Conservation (phyloP, 2,329 filamentous ascomycete genomes). For the Penicillium oxalicum region DNA sequence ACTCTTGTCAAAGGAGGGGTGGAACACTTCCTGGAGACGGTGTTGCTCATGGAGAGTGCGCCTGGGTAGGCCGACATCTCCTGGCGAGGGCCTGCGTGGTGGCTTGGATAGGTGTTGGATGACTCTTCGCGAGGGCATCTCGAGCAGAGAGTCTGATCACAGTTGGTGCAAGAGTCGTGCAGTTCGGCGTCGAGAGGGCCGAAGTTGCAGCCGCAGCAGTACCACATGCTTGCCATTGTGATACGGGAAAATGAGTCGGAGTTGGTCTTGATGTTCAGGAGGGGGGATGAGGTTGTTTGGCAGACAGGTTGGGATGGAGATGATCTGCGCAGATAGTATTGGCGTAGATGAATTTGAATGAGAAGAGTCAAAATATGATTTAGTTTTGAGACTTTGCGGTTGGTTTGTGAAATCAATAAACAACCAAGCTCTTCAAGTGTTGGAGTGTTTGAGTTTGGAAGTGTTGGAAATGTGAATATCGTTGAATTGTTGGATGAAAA, state of each 20-base stretch:
- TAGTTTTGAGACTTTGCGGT: no score
- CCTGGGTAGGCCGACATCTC: slow-evolving; percentile 16
- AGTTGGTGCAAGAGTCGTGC: slow-evolving; percentile 25
- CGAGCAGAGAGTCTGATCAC: slow-evolving; percentile 19
- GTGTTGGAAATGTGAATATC: neutral
- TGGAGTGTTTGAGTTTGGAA: neutral
- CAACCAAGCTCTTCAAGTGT: neutral
- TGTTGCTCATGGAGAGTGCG: neutral
- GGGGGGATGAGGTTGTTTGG: neutral
- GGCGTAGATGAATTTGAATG: no score
- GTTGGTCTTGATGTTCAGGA: neutral
- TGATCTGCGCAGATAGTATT: no score
- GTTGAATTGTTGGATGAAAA: slow-evolving; percentile 3
- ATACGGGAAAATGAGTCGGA: neutral
- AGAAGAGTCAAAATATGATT: no score
- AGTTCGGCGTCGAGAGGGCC: slow-evolving; percentile 26
- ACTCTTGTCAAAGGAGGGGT: slow-evolving; percentile 2
- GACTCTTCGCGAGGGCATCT: slow-evolving; percentile 14
- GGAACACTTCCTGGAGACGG: neutral
- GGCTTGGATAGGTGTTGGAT: slow-evolving; percentile 7
- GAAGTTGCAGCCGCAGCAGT: slow-evolving; percentile 30
- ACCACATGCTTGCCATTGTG: slow-evolving; percentile 25
- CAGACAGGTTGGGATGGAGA: neutral
- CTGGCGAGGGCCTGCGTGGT: slow-evolving; percentile 2
- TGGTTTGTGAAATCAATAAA: no score